phyloP scores from a whole-genome alignment of 1,284 basidiomycete species.

The Ceratorhiza oryzae-sativae region DNA sequence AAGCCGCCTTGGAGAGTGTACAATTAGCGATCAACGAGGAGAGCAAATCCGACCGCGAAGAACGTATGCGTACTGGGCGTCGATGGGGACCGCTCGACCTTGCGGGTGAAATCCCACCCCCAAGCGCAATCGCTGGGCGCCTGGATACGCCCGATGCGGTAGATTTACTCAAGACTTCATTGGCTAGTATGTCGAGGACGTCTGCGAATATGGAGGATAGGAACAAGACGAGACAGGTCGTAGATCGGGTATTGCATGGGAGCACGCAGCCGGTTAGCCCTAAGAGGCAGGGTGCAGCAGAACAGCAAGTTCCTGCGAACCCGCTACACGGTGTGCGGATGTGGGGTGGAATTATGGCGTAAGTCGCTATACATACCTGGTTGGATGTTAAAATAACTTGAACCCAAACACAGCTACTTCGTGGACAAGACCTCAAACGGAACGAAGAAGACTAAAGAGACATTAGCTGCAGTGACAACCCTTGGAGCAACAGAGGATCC shows the following conservation, averaged over 20 bases:
- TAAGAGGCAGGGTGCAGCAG: constrained; percentile 21
- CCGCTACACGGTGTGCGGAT: constrained; percentile 35
- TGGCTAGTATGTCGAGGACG: constrained; percentile 22
- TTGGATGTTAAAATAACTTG: not conserved
- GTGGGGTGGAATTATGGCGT: constrained; percentile 35
- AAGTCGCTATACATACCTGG: not conserved
- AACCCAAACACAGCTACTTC: constrained; percentile 13
- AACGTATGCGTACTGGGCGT: constrained; percentile 29
- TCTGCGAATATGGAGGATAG: not conserved
- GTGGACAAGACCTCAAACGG: constrained; percentile 32
- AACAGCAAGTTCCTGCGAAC: constrained; percentile 34
- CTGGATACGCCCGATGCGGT: constrained; percentile 40
- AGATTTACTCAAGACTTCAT: constrained; percentile 36
- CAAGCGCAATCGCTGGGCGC: constrained; percentile 41
- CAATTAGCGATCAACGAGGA: not conserved
- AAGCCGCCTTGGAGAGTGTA: not conserved
- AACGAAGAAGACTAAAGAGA: constrained; percentile 16
- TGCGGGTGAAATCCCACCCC: constrained; percentile 39
- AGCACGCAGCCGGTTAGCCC: constrained; percentile 25
- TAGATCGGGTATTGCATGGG: constrained; percentile 17
- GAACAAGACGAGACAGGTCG: constrained; percentile 19
- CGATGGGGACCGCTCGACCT: constrained; percentile 41
- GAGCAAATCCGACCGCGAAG: constrained; percentile 3
- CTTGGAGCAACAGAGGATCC: not conserved
- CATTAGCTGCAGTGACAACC: constrained; percentile 1